Conservation (phyloP, 352 stramenopile genomes). For the Blastocystis sp. region DNA sequence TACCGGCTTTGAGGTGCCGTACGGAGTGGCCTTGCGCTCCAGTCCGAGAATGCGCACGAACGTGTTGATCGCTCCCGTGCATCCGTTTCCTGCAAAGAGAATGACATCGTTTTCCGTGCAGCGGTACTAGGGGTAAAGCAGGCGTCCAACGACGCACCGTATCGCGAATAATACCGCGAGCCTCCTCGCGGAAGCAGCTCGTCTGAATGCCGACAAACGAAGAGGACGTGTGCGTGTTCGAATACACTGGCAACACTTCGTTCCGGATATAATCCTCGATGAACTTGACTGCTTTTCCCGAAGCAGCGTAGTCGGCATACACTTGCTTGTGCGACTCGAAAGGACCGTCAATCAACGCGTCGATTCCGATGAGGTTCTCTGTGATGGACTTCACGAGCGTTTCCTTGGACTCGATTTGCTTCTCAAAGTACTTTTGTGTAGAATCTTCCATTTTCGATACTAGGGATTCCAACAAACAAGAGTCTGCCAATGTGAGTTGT, state of each 20-base stretch:
- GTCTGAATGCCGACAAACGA: constrained; percentile 73
- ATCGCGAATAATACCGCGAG: constrained; percentile 81
- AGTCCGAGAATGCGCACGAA: constrained; percentile 69
- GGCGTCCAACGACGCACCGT: constrained; percentile 48
- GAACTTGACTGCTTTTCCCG: constrained; percentile 70
- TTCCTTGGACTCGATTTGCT: constrained; percentile 49
- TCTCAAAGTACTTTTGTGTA: constrained; percentile 22
- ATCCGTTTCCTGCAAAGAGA: constrained; percentile 79
- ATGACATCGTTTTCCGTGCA: constrained; percentile 74
- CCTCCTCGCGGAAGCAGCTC: constrained; percentile 85
- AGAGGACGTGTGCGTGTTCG: constrained; percentile 88
- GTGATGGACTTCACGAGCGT: constrained; percentile 51
- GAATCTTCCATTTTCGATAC: background rate
- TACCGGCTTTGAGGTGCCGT: background rate
- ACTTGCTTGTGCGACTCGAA: constrained; percentile 70
- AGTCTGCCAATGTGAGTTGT: background rate
- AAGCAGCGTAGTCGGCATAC: constrained; percentile 87
- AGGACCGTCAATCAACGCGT: constrained; percentile 59
- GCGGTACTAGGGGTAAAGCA: constrained; percentile 33
- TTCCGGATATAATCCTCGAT: constrained; percentile 77
- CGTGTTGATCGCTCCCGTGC: constrained; percentile 72
- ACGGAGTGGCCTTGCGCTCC: constrained; percentile 53
- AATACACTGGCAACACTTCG: constrained; percentile 81
- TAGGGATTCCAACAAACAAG: background rate
- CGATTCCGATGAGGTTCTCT: constrained; percentile 57